A percentile compares a stretch with the other conserved stretches of the same genome.
phyloP scores from a whole-genome alignment of 108 stramenopile species.

The Conticribra guillardii region DNA sequence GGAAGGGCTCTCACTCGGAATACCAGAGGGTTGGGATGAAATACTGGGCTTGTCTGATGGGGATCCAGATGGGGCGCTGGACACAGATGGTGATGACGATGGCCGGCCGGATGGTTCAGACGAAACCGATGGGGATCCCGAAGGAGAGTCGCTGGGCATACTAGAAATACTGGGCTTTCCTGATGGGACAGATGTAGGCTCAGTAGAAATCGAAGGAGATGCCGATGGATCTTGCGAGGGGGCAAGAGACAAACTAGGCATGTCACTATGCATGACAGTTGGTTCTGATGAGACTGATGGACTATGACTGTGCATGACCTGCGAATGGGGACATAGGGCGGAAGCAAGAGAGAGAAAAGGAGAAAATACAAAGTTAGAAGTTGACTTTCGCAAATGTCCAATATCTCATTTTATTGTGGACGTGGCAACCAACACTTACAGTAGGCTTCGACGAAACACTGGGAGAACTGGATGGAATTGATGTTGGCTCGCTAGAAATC shows the following conservation, averaged over 20 bases:
- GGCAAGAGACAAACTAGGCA: not conserved
- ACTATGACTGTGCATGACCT: not conserved
- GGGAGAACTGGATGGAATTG: not conserved
- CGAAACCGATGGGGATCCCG: not conserved
- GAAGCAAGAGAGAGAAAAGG: too few species aligned
- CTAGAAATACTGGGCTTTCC: conserved; percentile 1
- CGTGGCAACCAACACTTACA: too few species aligned
- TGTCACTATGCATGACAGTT: conserved; percentile 7
- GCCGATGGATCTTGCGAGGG: not conserved
- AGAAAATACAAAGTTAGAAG: too few species aligned
- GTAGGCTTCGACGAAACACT: conserved; percentile 10
- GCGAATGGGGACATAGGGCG: too few species aligned
- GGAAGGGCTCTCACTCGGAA: not conserved
- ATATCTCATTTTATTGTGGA: too few species aligned
- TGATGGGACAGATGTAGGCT: conserved; percentile 15
- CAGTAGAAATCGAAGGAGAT: not conserved
- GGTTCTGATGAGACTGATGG: conserved; percentile 3
- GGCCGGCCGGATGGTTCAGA: not conserved
- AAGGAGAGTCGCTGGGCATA: not conserved
- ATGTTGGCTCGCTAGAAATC: not conserved
- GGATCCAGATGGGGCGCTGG: not conserved
- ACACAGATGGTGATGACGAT: conserved; percentile 2
- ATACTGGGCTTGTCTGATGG: conserved; percentile 4
- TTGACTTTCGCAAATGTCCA: too few species aligned
- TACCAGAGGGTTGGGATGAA: not conserved